phyloP scores from a whole-genome alignment of 371 early-diverging fungal species.

The Parasitella parasitica region DNA sequence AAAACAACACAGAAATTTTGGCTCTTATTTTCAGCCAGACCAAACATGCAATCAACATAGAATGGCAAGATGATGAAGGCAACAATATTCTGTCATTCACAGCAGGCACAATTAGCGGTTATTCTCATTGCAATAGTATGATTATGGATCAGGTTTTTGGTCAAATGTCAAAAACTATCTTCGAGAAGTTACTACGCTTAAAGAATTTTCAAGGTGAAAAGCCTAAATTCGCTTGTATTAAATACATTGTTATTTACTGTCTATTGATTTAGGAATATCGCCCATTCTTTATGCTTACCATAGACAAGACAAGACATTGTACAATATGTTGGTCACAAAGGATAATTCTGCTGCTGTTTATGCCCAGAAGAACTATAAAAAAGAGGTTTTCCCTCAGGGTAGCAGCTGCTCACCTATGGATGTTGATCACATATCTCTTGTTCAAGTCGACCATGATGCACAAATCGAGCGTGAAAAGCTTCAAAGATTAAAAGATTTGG shows the following conservation, averaged over 20 bases:
- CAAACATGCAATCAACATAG: slow-evolving; percentile 23
- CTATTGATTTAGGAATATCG: slow-evolving; percentile 19
- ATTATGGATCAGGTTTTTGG: slow-evolving; percentile 26
- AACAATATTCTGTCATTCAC: slow-evolving; percentile 39
- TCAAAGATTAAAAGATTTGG: slow-evolving; percentile 22
- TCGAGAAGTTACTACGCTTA: slow-evolving; percentile 8
- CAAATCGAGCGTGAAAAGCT: slow-evolving; percentile 42
- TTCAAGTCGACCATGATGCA: slow-evolving; percentile 34
- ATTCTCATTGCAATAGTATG: slow-evolving; percentile 38
- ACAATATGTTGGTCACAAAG: neutral
- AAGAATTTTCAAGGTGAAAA: slow-evolving; percentile 26
- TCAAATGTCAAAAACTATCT: neutral
- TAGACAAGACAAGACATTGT: slow-evolving; percentile 15
- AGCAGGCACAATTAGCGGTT: slow-evolving; percentile 21
- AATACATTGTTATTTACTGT: too few relatives aligned
- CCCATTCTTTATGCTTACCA: slow-evolving; percentile 25
- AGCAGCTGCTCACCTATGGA: slow-evolving; percentile 11
- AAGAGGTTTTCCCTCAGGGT: neutral
- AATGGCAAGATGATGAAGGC: slow-evolving; percentile 36
- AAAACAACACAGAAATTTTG: slow-evolving; percentile 30
- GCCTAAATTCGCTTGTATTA: neutral
- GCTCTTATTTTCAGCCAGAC: slow-evolving; percentile 11
- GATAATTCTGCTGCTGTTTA: neutral
- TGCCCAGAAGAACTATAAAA: neutral
- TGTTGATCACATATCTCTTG: slow-evolving; percentile 18